phyloP scores from a whole-genome alignment of 768 basidiomycete genomes.

The Termitomyces sp. region DNA sequence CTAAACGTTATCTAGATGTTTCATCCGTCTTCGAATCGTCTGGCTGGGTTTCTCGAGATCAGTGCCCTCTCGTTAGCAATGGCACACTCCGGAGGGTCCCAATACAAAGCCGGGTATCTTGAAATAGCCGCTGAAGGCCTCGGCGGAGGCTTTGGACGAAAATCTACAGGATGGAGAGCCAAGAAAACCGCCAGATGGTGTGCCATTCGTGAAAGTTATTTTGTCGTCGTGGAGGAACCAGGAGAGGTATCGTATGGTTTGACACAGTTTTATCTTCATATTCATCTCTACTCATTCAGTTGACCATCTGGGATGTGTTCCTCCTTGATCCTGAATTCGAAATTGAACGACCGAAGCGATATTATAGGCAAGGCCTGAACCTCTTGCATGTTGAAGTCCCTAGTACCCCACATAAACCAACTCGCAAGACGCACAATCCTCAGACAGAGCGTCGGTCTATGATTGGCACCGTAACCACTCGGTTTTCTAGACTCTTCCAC shows the following conservation, averaged over 20 bases:
- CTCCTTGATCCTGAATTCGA: conserved; percentile 84
- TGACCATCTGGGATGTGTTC: conserved; percentile 92
- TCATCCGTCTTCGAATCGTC: conserved; percentile 84
- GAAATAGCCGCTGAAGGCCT: conserved; percentile 48
- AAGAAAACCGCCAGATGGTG: conserved; percentile 82
- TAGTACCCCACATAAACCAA: conserved; percentile 6
- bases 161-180: conserved; percentile 52
- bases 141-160: conserved; percentile 59
- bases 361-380: conserved; percentile 81
- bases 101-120: conserved; percentile 89
- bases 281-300: conserved; percentile 39
- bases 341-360: conserved; percentile 86
- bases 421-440: conserved; percentile 5
- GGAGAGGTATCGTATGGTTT: conserved; percentile 55
- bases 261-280: not conserved
- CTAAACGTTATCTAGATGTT: conserved; percentile 68
- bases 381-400: conserved; percentile 40
- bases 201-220: conserved; percentile 85
- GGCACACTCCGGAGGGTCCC: conserved; percentile 75
- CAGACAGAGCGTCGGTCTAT: conserved; percentile 30
- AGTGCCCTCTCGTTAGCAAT: conserved; percentile 81
- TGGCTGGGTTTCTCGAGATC: conserved; percentile 88
- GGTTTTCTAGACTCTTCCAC: conserved; percentile 42
- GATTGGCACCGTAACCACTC: conserved; percentile 43
- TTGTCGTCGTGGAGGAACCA: conserved; percentile 82